Evolutionary conservation across 805 yeast species (phyloP), one percentile per base, ranked within the genome.

Genomic region (Cyberlindnera euphorbiae): DNA sequence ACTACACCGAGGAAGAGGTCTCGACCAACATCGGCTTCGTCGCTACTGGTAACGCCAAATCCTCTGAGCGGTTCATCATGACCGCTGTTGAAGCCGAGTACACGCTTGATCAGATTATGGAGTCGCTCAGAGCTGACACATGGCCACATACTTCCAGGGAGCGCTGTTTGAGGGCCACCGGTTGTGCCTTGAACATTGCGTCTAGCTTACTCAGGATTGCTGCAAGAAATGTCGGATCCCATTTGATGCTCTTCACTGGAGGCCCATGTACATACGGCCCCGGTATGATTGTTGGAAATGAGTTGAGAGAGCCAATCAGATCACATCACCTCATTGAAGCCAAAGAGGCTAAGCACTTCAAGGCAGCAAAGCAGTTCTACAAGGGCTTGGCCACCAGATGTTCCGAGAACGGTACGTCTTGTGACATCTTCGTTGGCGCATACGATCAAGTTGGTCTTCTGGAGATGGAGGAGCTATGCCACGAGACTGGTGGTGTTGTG

Each of bases 381-480:
- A 62, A 64, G 8, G 58, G 60, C 8, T 54, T 79, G n/a, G 73
- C 83, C 3, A 60, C 63, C 17, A 53, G 51, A 13, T 63, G 75
- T 16, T 67, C 76, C 0, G 44, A 59, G 4, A 65, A 69, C 43
- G 83, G 84, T 1, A 70, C 75, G 36, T 63, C 77, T 6, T 62
- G 78, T 30, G 74, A 77, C 48, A 54, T 78, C 15, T 77, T 78
- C 45, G 69, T 77, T 39, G 86, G 86, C 12, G 69, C 80, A 10
- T 79, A 79, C 53, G 86, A 79, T 55, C 97, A 89, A 70, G 82
- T 88, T 41, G 97, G 97, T 58, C 75, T 89, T 69, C 79, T 79
- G 52, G 97, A 89, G 66, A 89, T 89, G 97, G 83, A 87, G 63
- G 70, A 80, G 40, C 66, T 90, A 45, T 75, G 94, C 40, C 82